phyloP scores from a whole-genome alignment of 139 green algal species.

The Ulvella scutata region DNA sequence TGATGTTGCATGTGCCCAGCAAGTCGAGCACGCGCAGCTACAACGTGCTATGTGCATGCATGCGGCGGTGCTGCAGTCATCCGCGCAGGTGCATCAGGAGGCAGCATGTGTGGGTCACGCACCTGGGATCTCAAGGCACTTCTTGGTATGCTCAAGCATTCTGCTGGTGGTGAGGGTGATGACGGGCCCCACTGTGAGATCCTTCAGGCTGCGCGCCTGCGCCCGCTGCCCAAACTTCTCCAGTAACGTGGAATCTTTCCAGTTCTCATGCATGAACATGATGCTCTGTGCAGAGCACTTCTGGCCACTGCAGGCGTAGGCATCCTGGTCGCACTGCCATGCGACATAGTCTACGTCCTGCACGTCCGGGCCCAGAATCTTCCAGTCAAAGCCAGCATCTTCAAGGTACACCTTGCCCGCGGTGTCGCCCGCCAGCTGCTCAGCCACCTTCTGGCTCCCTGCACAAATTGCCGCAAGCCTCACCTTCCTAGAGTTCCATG shows the following conservation, averaged over 20 bases:
- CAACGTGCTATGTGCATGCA: no score
- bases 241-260: slow-evolving; percentile 40
- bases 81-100: neutral
- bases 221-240: slow-evolving; percentile 42
- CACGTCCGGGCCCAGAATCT: slow-evolving; percentile 77
- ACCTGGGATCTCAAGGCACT: slow-evolving; percentile 69
- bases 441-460: slow-evolving; percentile 61
- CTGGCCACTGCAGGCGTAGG: slow-evolving; percentile 87
- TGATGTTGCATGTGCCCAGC: no score
- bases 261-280: slow-evolving; percentile 80
- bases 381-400: slow-evolving; percentile 98
- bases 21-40: no score
- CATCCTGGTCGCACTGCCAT: slow-evolving; percentile 93
- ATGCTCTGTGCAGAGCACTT: slow-evolving; percentile 96
- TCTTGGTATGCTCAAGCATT: slow-evolving; percentile 62
- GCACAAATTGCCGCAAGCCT: no score
- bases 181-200: slow-evolving; percentile 87
- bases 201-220: slow-evolving; percentile 38
- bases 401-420: slow-evolving; percentile 79
- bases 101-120: neutral
- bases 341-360: slow-evolving; percentile 67
- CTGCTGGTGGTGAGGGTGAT: slow-evolving; percentile 73
- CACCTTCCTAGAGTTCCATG: no score
- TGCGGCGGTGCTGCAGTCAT: no score
- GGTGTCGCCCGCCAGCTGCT: slow-evolving; percentile 61